Evolutionary conservation across 306 rosid genomes (phyloP).

Genomic region (Canavalia gladiata): DNA sequence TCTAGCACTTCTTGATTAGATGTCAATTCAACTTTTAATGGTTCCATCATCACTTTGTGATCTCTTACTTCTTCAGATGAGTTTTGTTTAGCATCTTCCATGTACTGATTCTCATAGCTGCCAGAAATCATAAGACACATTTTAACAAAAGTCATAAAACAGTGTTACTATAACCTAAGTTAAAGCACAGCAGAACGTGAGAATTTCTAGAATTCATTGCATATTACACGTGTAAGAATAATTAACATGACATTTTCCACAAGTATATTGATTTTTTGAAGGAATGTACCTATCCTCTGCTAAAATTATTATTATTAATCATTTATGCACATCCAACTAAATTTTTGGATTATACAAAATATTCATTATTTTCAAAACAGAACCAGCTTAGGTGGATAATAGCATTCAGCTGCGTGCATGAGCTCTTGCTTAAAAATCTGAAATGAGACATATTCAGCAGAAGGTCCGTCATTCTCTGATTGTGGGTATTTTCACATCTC

Average conservation of each 20-base stretch:
- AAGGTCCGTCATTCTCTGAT: constrained; percentile 17
- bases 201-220: constrained; percentile 27
- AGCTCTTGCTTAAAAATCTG: not conserved
- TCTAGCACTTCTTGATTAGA: constrained; percentile 55
- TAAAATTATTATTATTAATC: constrained; percentile 4
- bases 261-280: not conserved
- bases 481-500: constrained; percentile 3
- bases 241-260: not conserved
- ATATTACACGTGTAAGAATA: constrained; percentile 25
- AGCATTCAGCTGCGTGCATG: constrained; percentile 29
- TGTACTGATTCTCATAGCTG: constrained; percentile 70
- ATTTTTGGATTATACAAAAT: constrained; percentile 1
- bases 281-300: not conserved
- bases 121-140: constrained; percentile 43
- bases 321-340: constrained; percentile 20
- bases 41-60: constrained; percentile 48
- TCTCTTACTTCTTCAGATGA: constrained; percentile 54
- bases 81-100: constrained; percentile 58
- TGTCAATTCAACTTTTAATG: constrained; percentile 53
- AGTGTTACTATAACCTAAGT: constrained; percentile 29
- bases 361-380: constrained; percentile 3
- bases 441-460: constrained; percentile 28
- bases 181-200: constrained; percentile 9
- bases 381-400: constrained; percentile 25
- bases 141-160: constrained; percentile 29